Evolutionary conservation across 208 protist genomes (phyloP).

Genomic region (Wallacemonas collosoma): DNA sequence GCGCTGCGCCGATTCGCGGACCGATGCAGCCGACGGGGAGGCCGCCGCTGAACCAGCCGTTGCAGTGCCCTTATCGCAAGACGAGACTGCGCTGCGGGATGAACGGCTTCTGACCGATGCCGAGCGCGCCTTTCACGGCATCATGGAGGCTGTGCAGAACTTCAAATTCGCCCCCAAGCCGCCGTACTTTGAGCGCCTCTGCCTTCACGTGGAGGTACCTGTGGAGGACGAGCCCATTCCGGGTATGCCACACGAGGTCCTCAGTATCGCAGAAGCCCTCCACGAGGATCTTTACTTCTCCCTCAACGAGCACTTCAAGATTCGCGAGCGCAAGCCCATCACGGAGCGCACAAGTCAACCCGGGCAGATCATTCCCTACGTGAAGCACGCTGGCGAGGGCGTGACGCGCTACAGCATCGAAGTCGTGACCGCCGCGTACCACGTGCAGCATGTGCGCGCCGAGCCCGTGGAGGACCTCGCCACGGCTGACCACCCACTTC

Average conservation of each 20-base stretch:
- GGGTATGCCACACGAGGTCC: neutral
- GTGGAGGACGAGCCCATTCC: slow-evolving; percentile 7
- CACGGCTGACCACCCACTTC: slow-evolving; percentile 3
- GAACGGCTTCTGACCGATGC: slow-evolving; percentile 5
- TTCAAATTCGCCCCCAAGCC: slow-evolving; percentile 1
- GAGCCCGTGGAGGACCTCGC: slow-evolving; percentile 1
- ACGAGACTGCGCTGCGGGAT: neutral
- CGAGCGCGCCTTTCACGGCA: slow-evolving; percentile 12
- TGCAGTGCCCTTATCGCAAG: neutral
- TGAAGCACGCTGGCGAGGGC: neutral
- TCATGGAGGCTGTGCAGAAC: slow-evolving; percentile 7
- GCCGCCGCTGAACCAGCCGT: neutral
- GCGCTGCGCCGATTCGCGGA: neutral
- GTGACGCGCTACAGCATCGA: slow-evolving; percentile 13
- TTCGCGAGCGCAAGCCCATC: slow-evolving; percentile 9
- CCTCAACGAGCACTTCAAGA: slow-evolving; percentile 13
- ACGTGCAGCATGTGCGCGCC: neutral
- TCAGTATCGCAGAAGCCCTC: slow-evolving; percentile 1
- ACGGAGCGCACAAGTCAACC: slow-evolving; percentile 3
- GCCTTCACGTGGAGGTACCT: slow-evolving; percentile 4
- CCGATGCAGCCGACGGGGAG: neutral
- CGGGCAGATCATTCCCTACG: slow-evolving; percentile 5
- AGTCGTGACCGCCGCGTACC: slow-evolving; percentile 4
- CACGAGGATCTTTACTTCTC: slow-evolving; percentile 17
- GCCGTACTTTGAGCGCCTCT: slow-evolving; percentile 7